Base-by-base conservation (phyloP, 75 land plant genomes). In the Pseudotsuga menziesii region DNA sequence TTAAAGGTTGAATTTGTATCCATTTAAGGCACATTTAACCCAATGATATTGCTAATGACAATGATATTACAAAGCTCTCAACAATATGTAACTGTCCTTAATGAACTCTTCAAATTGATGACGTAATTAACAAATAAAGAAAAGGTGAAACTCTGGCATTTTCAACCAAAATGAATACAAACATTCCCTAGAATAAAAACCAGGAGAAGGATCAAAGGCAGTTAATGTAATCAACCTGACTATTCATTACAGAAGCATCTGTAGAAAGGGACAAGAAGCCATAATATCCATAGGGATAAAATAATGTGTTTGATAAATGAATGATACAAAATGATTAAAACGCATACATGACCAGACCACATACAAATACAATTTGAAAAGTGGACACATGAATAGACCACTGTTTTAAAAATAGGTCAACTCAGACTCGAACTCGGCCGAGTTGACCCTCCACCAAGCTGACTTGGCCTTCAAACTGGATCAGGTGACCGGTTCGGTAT, bases 391-490 rank as follows among this genome's bases (percentile, higher is more conserved):
- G 41, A 39, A 29, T 29, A 29, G 32, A 29, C 32, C n/a, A n/a
- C 94, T 94, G 88, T 61, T 86, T 56, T 20, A 13, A 29, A 29
- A 29, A 23, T 73, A 41, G 32, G 32, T 29, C 32, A 29, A 29
- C 32, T 29, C 32, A 1, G 32, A 29, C 32, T 29, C 1, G 32
- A 1, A 29, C 32, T 29, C 1, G 32, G 32, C 32, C 32, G 32
- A 29, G 32, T 29, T 29, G 32, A 29, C 32, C 32, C 32, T 29
- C 32, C 32, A 29, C 32, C 32, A 1, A 29, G 32, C 32, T 29
- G 32, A 29, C 32, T 29, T 1, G 32, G 32, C 32, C 32, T 29
- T 29, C 32, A 29, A 29, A 29, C 32, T 1, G 32, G 32, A 29
- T 29, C 32, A 1, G 32, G 0, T 29, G 32, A 29, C 32, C 32